Evolutionary conservation across 805 yeast species (phyloP), one percentile per base, ranked within the genome.

Genomic region (Cyberlindnera misumaiensis): DNA sequence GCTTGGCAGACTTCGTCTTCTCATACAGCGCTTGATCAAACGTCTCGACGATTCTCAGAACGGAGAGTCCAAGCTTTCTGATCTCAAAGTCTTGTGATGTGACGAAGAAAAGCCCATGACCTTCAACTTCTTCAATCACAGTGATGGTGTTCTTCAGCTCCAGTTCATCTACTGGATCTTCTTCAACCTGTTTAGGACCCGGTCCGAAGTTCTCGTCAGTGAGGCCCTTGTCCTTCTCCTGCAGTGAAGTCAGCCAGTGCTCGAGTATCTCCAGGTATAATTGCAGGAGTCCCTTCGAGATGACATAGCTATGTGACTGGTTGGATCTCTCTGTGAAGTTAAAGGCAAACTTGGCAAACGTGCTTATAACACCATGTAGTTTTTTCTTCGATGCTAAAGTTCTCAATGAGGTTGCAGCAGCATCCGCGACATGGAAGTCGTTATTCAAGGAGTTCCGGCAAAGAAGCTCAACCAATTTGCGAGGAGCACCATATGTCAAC

Each of bases 41-140:
- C 42, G 77, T 83, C n/a, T 86, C 87, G 2, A 86, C 83, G 14
- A 89, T 67, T 50, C 79, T 72, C 41, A 93, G 60, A 8, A 94
- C 80, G 5, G 81, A 71, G 2, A 89, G 67, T 1, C 95, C 97
- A 34, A 80, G 62, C 42, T 77, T 78, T 38, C 99, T 68, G 11
- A 86, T 73, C 17, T 73, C 68, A 31, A 82, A 70, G 54, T 88
- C 96, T 48, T 88, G 94, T 1, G 96, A 85, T 51, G 96, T 85
- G 16, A 93, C 64, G 53, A 94, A 90, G 52, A 86, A 93, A 24
- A 93, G 62, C 0, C 96, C 99, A 54, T 89, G 86, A 1, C 98
- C 97, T 60, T 93, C 98, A 9, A 90, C 85, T 45, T 90, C 97
- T 59, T 93, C 97, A 34, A 93, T 80, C 1, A 84, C 82, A 0